These are phyloP conservation scores for Cytospora schulzeri DNA, from an alignment of 2,329 filamentous ascomycete genomes.

Conservation along the genomic window DNA sequence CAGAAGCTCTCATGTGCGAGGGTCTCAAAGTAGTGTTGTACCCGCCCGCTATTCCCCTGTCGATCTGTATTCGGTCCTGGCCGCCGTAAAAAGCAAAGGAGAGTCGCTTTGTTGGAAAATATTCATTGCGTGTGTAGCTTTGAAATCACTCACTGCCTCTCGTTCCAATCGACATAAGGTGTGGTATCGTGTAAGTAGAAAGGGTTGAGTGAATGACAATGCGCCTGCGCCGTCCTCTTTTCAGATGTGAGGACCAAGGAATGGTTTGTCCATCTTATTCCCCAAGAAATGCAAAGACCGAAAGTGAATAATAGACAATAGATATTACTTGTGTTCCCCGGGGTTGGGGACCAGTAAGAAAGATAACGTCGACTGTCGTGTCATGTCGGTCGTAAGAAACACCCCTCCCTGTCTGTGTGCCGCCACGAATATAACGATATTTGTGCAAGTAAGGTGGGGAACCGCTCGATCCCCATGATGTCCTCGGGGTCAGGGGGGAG, in stretches of 20 bases:
- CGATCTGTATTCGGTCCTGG: neutral
- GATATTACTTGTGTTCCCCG: neutral
- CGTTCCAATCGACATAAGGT: neutral
- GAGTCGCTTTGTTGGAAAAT: neutral
- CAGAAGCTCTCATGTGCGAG: neutral
- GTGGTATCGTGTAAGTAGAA: neutral
- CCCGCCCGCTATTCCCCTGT: neutral
- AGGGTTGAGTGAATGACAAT: neutral
- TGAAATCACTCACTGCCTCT: neutral
- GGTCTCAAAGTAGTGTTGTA: neutral
- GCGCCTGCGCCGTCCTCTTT: neutral
- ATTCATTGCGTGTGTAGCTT: neutral
- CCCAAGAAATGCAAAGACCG: neutral
- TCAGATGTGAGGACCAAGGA: neutral
- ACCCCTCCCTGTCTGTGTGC: neutral
- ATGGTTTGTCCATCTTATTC: neutral
- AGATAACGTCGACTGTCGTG: constrained; percentile 9
- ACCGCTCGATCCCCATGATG: neutral
- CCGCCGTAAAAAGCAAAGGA: too few species aligned
- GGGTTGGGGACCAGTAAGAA: neutral
- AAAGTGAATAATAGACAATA: neutral
- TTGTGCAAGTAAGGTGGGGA: neutral
- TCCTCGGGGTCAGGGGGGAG: neutral
- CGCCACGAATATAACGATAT: neutral
- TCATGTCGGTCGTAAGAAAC: constrained; percentile 3